Conservation (phyloP, 176 grass and related monocot species). For the Hordeum marinum region DNA sequence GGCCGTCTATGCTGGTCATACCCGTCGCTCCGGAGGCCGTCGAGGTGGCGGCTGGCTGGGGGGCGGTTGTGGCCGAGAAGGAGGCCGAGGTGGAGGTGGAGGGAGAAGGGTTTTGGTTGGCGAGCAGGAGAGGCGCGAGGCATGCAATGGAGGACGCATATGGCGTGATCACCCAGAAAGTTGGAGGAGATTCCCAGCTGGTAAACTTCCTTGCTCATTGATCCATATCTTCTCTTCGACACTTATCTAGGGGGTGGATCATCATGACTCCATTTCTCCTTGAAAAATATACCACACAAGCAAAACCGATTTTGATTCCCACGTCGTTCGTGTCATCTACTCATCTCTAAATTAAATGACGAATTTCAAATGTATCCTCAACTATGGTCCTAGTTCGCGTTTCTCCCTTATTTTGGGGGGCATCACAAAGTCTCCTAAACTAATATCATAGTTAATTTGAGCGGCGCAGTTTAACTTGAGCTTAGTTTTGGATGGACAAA, state of each 20-base stretch:
- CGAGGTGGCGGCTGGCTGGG: constrained; percentile 8
- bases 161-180: constrained; percentile 20
- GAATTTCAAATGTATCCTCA: too few relatives aligned
- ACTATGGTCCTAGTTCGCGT: too few relatives aligned
- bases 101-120: constrained; percentile 55
- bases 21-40: constrained; percentile 25
- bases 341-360: too few relatives aligned
- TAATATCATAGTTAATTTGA: not conserved
- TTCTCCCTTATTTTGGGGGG: too few relatives aligned
- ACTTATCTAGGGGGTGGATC: not conserved
- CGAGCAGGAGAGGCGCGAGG: constrained; percentile 52
- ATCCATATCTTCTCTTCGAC: not conserved
- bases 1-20: constrained; percentile 57
- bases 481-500: not conserved
- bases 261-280: not conserved
- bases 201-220: constrained; percentile 21
- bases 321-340: too few relatives aligned
- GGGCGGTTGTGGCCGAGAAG: not conserved
- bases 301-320: too few relatives aligned
- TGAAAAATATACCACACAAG: too few relatives aligned
- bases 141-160: constrained; percentile 86
- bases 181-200: constrained; percentile 36
- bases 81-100: constrained; percentile 27
- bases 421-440: too few relatives aligned
- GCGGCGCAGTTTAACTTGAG: not conserved